A percentile compares a stretch with the other conserved stretches of the same genome.
phyloP scores from a whole-genome alignment of 495 filamentous ascomycete species.

The Penicillium odoratum region DNA sequence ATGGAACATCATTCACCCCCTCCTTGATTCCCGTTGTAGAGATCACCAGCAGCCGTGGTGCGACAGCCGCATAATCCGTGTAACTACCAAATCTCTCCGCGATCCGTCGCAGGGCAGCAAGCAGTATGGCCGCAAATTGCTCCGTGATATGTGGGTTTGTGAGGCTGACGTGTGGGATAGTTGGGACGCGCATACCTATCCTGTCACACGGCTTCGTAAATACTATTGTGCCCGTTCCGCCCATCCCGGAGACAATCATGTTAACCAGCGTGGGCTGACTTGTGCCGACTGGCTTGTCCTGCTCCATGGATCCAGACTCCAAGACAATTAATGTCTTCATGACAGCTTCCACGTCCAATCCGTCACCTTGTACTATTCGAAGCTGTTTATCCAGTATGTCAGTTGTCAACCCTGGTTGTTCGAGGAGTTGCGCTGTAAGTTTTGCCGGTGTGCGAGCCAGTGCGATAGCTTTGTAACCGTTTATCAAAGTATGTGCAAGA shows the following conservation, averaged over 20 bases:
- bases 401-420: constrained; percentile 33
- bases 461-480: constrained; percentile 42
- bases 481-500: constrained; percentile 46
- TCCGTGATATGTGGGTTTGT: constrained; percentile 30
- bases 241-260: constrained; percentile 50
- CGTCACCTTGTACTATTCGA: constrained; percentile 47
- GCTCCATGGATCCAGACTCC: constrained; percentile 1
- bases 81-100: constrained; percentile 17
- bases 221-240: constrained; percentile 23
- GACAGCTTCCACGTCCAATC: constrained; percentile 39
- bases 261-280: constrained; percentile 19
- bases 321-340: constrained; percentile 24
- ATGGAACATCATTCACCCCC: constrained; percentile 33
- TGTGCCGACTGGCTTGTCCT: too few relatives aligned
- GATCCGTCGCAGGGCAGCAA: constrained; percentile 31
- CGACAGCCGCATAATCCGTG: constrained; percentile 7
- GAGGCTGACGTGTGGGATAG: constrained; percentile 20
- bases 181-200: constrained; percentile 14
- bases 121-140: constrained; percentile 24
- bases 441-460: constrained; percentile 60
- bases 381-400: constrained; percentile 37
- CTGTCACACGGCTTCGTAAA: constrained; percentile 18
- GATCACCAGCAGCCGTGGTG: constrained; percentile 21
- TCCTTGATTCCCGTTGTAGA: constrained; percentile 33
- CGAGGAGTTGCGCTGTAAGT: constrained; percentile 44